phyloP scores from a whole-genome alignment of 768 basidiomycete species.

The Leucocoprinus leucothites region DNA sequence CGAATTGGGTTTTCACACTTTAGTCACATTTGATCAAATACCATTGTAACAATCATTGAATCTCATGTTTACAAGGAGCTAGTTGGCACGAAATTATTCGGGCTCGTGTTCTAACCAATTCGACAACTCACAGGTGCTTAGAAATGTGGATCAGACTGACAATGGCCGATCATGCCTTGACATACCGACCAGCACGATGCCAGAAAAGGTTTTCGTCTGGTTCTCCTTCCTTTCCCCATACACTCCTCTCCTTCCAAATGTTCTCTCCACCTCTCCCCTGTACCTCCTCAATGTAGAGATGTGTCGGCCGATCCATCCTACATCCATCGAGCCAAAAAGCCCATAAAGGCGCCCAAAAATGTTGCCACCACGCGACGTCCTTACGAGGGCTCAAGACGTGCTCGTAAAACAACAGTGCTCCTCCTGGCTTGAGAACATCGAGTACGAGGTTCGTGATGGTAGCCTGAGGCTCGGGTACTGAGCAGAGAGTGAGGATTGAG shows the following conservation, averaged over 20 bases:
- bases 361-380: slow-evolving; percentile 71
- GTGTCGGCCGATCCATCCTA: slow-evolving; percentile 53
- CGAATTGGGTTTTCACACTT: too few relatives aligned
- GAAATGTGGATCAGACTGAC: too few relatives aligned
- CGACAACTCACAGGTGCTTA: too few relatives aligned
- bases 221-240: slow-evolving; percentile 52
- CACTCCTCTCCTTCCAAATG: slow-evolving; percentile 44
- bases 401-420: slow-evolving; percentile 65
- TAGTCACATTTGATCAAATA: too few relatives aligned
- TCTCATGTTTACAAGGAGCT: too few relatives aligned
- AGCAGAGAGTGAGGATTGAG: slow-evolving; percentile 65
- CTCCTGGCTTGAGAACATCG: slow-evolving; percentile 60
- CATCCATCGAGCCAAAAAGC: slow-evolving; percentile 58
- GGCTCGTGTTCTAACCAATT: too few relatives aligned
- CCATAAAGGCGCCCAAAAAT: slow-evolving; percentile 75
- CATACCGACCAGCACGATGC: slow-evolving; percentile 55
- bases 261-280: slow-evolving; percentile 26
- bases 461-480: slow-evolving; percentile 52
- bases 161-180: slow-evolving; percentile 31
- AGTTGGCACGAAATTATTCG: too few relatives aligned
- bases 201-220: slow-evolving; percentile 56
- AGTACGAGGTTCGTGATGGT: slow-evolving; percentile 44
- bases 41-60: too few relatives aligned
- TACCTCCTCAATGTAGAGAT: slow-evolving; percentile 41
- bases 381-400: slow-evolving; percentile 54